These are phyloP conservation scores for Colletotrichum sp. DNA, from an alignment of 2,329 filamentous ascomycete genomes.

Conservation along the genomic window DNA sequence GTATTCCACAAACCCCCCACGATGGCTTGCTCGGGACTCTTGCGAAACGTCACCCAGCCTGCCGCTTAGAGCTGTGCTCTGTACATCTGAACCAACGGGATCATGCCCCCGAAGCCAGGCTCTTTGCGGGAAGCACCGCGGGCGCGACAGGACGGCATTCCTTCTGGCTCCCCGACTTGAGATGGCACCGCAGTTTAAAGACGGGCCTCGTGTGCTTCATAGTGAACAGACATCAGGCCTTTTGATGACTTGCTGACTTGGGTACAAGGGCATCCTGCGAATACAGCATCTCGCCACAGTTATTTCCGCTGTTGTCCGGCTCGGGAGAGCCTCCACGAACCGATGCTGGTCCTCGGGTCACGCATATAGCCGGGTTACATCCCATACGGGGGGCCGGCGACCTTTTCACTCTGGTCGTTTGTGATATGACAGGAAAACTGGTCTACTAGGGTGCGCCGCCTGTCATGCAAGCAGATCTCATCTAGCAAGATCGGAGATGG, in stretches of 20 bases:
- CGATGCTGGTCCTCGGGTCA: not conserved
- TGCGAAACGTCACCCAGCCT: not conserved
- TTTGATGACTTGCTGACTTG: not conserved
- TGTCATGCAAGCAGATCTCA: not conserved
- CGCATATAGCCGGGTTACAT: not conserved
- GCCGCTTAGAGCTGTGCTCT: not conserved
- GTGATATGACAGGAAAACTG: not conserved
- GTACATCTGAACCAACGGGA: not conserved
- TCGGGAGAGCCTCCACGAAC: not conserved
- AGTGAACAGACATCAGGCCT: not conserved
- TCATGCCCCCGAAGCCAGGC: not conserved
- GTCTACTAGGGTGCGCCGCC: not conserved
- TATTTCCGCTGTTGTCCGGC: not conserved
- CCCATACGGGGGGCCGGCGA: not conserved
- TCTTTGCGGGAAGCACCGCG: not conserved
- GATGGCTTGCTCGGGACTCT: not conserved
- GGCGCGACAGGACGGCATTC: not conserved
- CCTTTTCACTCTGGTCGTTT: not conserved
- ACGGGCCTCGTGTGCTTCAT: not conserved
- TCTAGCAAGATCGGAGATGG: conserved; percentile 2
- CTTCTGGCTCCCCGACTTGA: not conserved
- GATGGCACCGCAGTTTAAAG: not conserved
- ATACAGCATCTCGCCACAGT: not conserved
- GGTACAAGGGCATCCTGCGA: not conserved
- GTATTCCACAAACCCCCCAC: not conserved